Conservation (phyloP, 257 asterid genomes). For the Solanum tacnaense region DNA sequence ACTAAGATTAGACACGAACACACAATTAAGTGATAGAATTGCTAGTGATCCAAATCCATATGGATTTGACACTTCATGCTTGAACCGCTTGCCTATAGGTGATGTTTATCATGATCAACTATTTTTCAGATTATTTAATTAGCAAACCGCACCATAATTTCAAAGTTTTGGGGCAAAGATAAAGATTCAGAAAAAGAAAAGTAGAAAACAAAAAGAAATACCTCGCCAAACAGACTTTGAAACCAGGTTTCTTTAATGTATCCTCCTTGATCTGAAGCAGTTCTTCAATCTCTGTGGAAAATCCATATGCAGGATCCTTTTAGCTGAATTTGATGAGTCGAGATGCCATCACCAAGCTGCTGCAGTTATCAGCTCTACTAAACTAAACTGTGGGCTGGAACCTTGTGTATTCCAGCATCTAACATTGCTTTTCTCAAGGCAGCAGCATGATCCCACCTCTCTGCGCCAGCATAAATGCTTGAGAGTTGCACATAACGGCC, state of each 20-base stretch:
- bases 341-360: not conserved
- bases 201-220: not conserved
- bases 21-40: not conserved
- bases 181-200: not conserved
- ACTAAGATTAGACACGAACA: not conserved
- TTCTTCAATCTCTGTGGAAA: not conserved
- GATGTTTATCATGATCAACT: not conserved
- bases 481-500: slow-evolving; percentile 57
- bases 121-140: not conserved
- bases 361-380: not conserved
- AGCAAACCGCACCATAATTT: not conserved
- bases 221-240: not conserved
- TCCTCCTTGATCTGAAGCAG: not conserved
- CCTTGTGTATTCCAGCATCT: slow-evolving; percentile 53
- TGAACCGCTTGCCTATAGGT: not conserved
- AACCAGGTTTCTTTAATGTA: not conserved
- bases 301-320: not conserved
- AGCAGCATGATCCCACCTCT: slow-evolving; percentile 37
- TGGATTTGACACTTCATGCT: not conserved
- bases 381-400: slow-evolving; percentile 59
- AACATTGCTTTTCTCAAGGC: slow-evolving; percentile 59
- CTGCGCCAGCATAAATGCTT: slow-evolving; percentile 74
- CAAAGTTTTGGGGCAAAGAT: not conserved
- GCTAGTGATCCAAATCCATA: not conserved
- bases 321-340: not conserved